Percentiles rank a stretch among this genome's conserved stretches.
These are phyloP conservation scores for Lyophyllum shimeji DNA, from an alignment of 768 basidiomycete genomes.

Conservation along the genomic window DNA sequence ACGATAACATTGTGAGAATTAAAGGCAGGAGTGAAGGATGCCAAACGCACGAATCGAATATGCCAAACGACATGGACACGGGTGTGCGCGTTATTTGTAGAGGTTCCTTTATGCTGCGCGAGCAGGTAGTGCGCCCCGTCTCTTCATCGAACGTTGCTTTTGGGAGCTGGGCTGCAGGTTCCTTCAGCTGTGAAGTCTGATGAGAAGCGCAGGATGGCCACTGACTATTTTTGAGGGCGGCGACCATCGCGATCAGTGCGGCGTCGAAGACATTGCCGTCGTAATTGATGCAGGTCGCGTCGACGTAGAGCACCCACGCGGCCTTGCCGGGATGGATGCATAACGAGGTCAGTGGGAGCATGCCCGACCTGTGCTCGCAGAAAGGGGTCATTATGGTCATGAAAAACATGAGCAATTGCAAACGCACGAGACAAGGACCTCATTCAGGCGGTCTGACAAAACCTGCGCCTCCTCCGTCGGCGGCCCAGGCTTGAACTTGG, in stretches of 20 bases:
- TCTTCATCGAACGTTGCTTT: conserved; percentile 72
- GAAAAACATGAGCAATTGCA: neutral
- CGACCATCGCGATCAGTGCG: conserved; percentile 81
- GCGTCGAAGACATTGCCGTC: conserved; percentile 97
- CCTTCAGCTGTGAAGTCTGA: neutral
- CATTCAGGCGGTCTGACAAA: conserved; percentile 79
- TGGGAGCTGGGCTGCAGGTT: conserved; percentile 62
- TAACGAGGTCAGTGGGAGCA: conserved; percentile 65
- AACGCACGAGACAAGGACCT: conserved; percentile 71
- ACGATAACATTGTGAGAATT: neutral
- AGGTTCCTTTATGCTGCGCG: conserved; percentile 43
- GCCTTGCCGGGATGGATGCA: conserved; percentile 81
- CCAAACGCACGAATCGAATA: conserved; percentile 75
- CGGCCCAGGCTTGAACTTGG: conserved; percentile 93
- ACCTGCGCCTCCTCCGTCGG: conserved; percentile 94
- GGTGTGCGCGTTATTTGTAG: conserved; percentile 49
- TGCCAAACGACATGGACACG: conserved; percentile 65
- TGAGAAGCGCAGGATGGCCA: conserved; percentile 8
- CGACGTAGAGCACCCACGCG: conserved; percentile 93
- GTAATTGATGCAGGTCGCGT: conserved; percentile 94
- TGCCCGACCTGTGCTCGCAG: conserved; percentile 50
- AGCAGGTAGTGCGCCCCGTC: conserved; percentile 60
- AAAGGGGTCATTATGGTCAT: neutral
- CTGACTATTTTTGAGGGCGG: conserved; percentile 84
- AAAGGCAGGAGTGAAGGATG: neutral